Base-by-base conservation (phyloP, 169 alveolate species). In the Babesia bigemina region DNA sequence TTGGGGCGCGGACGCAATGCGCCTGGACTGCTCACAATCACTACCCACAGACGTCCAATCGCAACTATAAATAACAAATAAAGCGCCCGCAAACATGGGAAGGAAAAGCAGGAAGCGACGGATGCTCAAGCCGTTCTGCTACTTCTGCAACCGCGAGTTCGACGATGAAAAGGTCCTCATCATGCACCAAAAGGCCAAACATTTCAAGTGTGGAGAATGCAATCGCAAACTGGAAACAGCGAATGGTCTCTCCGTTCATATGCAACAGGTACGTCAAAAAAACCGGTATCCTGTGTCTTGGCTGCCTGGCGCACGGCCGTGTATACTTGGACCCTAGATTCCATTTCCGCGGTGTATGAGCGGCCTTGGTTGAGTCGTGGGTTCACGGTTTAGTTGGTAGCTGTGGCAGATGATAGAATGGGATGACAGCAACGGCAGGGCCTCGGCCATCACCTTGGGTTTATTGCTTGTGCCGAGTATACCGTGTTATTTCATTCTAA, bases 151-250 rank as follows among this genome's bases (percentile, higher is more conserved):
- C 71, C 92, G 98, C 70, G 99, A 96, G 84, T 97, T 97, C 84
- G 97, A 96, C 55, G 97, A 96, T 76, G 99, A 96, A 62, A 92
- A 96, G 85, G 96, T 97, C 39, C 94, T 97, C 77, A 94, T 95
- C 48, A 97, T 96, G 78, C 99, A 97, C 82, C 99, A 97, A 85
- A 97, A 97, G 83, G 98, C 98, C 52, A 95, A 97, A 67, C 99
- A 97, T 76, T 97, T 97, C 86, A 94, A 96, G 70, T 97, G 99
- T 87, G 85, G 63, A 14, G 89, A 92, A 45, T 97, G 99, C 69
- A 94, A 88, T 66, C 94, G 98, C 73, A 96, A 96, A 86, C 95
- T 97, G 77, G 96, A 97, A 42, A 95, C 99, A 17, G 99, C 99
- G 42, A 88, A 93, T 53, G 97, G 97, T 8, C 76, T 94, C 70